phyloP scores from a whole-genome alignment of 495 filamentous ascomycete species.

The Hyphodiscus hymeniophilus region DNA sequence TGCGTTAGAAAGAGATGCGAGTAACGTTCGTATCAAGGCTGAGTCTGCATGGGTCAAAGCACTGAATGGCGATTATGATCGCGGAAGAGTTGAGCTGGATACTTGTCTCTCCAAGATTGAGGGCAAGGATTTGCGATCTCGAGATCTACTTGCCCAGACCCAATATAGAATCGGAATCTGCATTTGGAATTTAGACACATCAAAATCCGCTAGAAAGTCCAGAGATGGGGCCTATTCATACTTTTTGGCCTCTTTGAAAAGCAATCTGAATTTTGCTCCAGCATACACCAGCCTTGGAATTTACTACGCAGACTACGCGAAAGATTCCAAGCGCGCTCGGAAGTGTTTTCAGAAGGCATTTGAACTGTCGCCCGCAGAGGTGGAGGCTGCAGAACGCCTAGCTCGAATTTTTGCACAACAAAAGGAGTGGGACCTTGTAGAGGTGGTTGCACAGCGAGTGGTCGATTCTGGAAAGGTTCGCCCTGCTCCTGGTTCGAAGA shows the following conservation, averaged over 20 bases:
- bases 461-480: conserved; percentile 86
- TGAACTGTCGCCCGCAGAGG: conserved; percentile 81
- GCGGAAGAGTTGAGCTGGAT: conserved; percentile 59
- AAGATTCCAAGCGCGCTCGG: conserved; percentile 73
- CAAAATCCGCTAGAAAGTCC: conserved; percentile 61
- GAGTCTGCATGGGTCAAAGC: conserved; percentile 89
- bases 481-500: conserved; percentile 83
- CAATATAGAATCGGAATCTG: conserved; percentile 85
- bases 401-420: conserved; percentile 78
- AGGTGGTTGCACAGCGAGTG: conserved; percentile 82
- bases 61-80: conserved; percentile 62
- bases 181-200: conserved; percentile 74
- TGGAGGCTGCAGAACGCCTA: conserved; percentile 80
- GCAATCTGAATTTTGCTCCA: conserved; percentile 83
- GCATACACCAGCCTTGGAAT: conserved; percentile 90
- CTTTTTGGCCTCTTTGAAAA: conserved; percentile 77
- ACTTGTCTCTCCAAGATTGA: conserved; percentile 41
- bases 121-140: conserved; percentile 41
- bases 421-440: conserved; percentile 93
- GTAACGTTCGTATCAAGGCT: conserved; percentile 65
- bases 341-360: conserved; percentile 96
- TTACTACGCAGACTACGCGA: conserved; percentile 88
- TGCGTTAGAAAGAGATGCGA: conserved; percentile 60
- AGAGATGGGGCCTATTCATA: conserved; percentile 70
- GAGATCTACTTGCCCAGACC: conserved; percentile 71